Evolutionary conservation across 805 yeast species (phyloP), one percentile per base, ranked within the genome.

Genomic region (Zygosaccharomyces rouxii): DNA sequence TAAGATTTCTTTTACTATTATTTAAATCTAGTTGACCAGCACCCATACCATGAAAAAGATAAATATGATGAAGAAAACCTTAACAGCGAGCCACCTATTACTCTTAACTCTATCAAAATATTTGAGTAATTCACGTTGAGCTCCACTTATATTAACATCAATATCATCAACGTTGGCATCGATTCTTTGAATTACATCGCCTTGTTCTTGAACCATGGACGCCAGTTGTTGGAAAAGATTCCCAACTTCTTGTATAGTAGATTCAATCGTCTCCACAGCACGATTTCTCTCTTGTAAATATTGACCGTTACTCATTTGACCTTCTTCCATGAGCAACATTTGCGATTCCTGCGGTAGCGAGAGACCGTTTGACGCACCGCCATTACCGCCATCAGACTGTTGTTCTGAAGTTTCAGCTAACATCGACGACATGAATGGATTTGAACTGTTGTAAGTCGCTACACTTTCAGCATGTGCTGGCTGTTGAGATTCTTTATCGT

Each of bases 241-340:
- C 38, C 99, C 99, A 42, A 94, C 96, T 67, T 94, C 98, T 62
- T 92, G 92, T 52, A 94, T 94, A 0, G 99, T 94, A n/a, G 89
- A 78, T 65, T 94, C 99, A 44, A 94, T 94, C 0, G 97, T 88
- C 63, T 92, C 98, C 44, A 94, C 97, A 0, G 99, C 99, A 40
- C 83, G 67, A 58, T 83, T 84, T 60, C 99, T 77, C 56, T 86
- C 94, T 59, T 83, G 92, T 48, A 90, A 71, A 63, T 94, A 94
- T 47, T 75, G 75, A 49, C 71, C 70, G 51, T 74, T 77, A 35
- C 72, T 71, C 42, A 47, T 44, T 55, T 80, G 81, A 57, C 89
- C 95, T 66, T 90, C 96, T 59, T 92, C 97, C 60, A 89, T 74
- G 66, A 90, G 70, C 60, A 87, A 73, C 57, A 89, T 67, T 57